phyloP scores from a whole-genome alignment of 1,284 basidiomycete genomes.

The Fomitopsis pinicola region DNA sequence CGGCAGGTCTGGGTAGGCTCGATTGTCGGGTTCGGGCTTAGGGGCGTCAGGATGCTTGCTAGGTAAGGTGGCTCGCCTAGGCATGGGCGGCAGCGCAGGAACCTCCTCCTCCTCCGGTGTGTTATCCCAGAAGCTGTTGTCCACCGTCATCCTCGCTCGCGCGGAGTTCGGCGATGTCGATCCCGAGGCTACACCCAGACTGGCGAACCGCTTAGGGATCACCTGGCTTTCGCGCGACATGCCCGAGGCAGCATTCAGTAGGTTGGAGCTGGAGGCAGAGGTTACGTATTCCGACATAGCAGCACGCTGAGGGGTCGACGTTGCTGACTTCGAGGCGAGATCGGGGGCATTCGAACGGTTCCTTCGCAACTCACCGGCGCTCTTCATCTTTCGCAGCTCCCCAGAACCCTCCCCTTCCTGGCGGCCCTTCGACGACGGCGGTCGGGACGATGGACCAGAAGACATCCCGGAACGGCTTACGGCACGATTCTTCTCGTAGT shows the following conservation, averaged over 20 bases:
- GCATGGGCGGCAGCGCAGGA: slow-evolving; percentile 18
- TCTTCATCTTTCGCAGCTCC: slow-evolving; percentile 81
- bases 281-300: slow-evolving; percentile 47
- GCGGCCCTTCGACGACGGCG: slow-evolving; percentile 12
- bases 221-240: slow-evolving; percentile 33
- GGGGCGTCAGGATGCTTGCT: slow-evolving; percentile 7
- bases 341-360: slow-evolving; percentile 24
- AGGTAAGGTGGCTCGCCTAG: slow-evolving; percentile 16
- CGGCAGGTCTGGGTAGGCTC: slow-evolving; percentile 6
- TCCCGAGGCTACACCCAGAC: slow-evolving; percentile 47
- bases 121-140: slow-evolving; percentile 30
- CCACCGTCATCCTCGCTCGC: slow-evolving; percentile 20
- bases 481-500: slow-evolving; percentile 45
- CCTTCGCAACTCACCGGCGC: slow-evolving; percentile 73
- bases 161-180: slow-evolving; percentile 20
- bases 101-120: slow-evolving; percentile 23
- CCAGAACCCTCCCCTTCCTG: slow-evolving; percentile 35
- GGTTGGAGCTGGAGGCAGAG: slow-evolving; percentile 61
- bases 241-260: slow-evolving; percentile 35
- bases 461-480: slow-evolving; percentile 18
- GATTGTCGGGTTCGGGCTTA: not conserved
- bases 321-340: slow-evolving; percentile 18
- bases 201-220: slow-evolving; percentile 58
- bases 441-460: slow-evolving; percentile 9
- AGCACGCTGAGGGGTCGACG: slow-evolving; percentile 37